These are phyloP conservation scores for Talaromyces albobiverticillius DNA, from an alignment of 2,329 filamentous ascomycete genomes.

Conservation along the genomic window DNA sequence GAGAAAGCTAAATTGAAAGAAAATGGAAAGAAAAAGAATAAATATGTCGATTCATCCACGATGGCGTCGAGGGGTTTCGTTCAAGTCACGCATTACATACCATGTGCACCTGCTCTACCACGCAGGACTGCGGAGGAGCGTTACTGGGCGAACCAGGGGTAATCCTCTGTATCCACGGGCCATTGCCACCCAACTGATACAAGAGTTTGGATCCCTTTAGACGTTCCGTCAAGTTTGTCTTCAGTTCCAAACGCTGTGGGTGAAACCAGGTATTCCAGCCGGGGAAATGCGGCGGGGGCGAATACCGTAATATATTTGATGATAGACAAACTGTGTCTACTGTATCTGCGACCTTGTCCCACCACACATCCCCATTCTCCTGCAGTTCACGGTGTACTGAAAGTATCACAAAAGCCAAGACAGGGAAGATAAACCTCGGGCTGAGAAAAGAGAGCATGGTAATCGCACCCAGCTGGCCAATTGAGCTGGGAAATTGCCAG, in stretches of 20 bases:
- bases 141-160: slow-evolving; percentile 33
- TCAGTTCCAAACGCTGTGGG: background rate
- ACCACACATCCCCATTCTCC: too few relatives aligned
- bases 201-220: slow-evolving; percentile 46
- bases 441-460: background rate
- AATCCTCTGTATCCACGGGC: slow-evolving; percentile 54
- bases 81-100: slow-evolving; percentile 28
- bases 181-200: slow-evolving; percentile 54
- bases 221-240: background rate
- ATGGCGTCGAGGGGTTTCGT: background rate
- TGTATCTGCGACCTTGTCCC: background rate
- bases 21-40: background rate
- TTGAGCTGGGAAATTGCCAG: too few relatives aligned
- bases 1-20: slow-evolving; percentile 45
- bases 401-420: background rate
- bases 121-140: slow-evolving; percentile 47
- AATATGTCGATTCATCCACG: background rate
- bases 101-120: slow-evolving; percentile 59
- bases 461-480: too few relatives aligned
- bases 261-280: slow-evolving; percentile 20
- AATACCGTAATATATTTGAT: too few relatives aligned
- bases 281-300: slow-evolving; percentile 10
- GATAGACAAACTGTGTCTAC: too few relatives aligned
- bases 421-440: background rate
- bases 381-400: background rate